Percentiles rank a stretch among this genome's conserved stretches.
Conservation (phyloP, 306 rosid genomes). For the Gastrolobium villosum region DNA sequence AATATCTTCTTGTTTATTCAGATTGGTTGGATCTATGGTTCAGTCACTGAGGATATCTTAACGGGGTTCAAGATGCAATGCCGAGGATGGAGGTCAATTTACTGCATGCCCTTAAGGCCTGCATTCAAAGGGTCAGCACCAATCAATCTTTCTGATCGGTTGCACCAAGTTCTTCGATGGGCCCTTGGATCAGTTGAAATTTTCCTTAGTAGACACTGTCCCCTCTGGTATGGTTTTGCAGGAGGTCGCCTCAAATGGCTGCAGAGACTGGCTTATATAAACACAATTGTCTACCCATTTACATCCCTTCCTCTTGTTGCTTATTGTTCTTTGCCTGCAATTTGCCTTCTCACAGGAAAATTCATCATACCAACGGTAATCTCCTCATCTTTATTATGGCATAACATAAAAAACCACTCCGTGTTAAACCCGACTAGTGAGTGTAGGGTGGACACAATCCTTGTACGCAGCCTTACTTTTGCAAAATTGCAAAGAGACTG, state of each 20-base stretch:
- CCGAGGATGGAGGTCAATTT: conserved; percentile 98
- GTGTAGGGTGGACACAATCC: too few relatives aligned
- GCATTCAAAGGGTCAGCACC: conserved; percentile 99
- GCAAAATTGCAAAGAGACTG: too few relatives aligned
- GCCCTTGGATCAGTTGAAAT: conserved; percentile 99
- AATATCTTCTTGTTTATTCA: conserved; percentile 50
- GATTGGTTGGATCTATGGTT: conserved; percentile 99
- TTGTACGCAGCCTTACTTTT: too few relatives aligned
- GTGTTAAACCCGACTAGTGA: too few relatives aligned
- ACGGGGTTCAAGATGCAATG: conserved; percentile 99
- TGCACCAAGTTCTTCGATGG: conserved; percentile 99
- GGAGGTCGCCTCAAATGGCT: conserved; percentile 95
- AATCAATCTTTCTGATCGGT: conserved; percentile 90
- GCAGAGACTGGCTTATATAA: conserved; percentile 91
- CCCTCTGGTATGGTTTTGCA: conserved; percentile 95
- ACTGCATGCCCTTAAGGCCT: conserved; percentile 99
- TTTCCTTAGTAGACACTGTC: conserved; percentile 98
- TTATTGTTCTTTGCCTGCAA: conserved; percentile 90
- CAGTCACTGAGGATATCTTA: conserved; percentile 97
- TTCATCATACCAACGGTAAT: conserved; percentile 97
- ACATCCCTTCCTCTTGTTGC: conserved; percentile 96
- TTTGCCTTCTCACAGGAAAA: conserved; percentile 96
- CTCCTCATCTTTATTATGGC: conserved; percentile 29
- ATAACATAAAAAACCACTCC: background rate
- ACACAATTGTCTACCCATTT: conserved; percentile 98